These are phyloP conservation scores for Paragyromitra xinjiangensis DNA, from an alignment of 495 filamentous ascomycete species.

Conservation along the genomic window DNA sequence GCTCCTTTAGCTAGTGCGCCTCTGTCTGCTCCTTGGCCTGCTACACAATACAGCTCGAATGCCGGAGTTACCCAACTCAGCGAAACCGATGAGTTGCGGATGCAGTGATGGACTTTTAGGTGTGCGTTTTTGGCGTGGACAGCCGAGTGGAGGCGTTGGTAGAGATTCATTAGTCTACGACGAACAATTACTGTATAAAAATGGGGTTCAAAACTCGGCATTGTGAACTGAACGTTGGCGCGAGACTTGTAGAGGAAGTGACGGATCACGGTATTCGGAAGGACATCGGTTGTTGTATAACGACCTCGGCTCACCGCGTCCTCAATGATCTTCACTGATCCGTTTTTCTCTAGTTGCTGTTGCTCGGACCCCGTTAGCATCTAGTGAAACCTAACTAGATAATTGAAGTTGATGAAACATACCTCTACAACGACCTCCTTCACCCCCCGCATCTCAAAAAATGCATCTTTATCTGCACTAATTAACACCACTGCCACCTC, in stretches of 20 bases:
- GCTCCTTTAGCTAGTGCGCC: slow-evolving; percentile 83
- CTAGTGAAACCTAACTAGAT: background rate
- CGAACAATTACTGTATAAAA: slow-evolving; percentile 72
- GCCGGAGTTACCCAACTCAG: slow-evolving; percentile 89
- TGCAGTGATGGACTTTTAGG: slow-evolving; percentile 83
- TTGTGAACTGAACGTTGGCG: slow-evolving; percentile 92
- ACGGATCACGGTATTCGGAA: slow-evolving; percentile 78
- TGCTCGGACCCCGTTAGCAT: slow-evolving; percentile 53
- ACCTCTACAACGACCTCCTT: slow-evolving; percentile 77
- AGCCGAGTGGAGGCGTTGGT: slow-evolving; percentile 81
- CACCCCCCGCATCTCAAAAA: slow-evolving; percentile 88
- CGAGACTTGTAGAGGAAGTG: slow-evolving; percentile 96
- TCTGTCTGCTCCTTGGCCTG: slow-evolving; percentile 76
- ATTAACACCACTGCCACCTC: slow-evolving; percentile 92
- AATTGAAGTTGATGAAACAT: background rate
- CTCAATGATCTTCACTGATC: slow-evolving; percentile 77
- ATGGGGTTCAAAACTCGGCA: slow-evolving; percentile 80
- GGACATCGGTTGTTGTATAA: slow-evolving; percentile 73
- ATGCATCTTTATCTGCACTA: slow-evolving; percentile 88
- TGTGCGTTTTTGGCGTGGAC: slow-evolving; percentile 84
- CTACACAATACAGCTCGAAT: slow-evolving; percentile 94
- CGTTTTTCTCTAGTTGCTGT: slow-evolving; percentile 73
- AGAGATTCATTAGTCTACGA: slow-evolving; percentile 81
- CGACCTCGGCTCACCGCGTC: slow-evolving; percentile 75
- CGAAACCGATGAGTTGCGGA: slow-evolving; percentile 74